Conservation (phyloP, 2,329 filamentous ascomycete species). For the Stagonosporopsis rhizophila region DNA sequence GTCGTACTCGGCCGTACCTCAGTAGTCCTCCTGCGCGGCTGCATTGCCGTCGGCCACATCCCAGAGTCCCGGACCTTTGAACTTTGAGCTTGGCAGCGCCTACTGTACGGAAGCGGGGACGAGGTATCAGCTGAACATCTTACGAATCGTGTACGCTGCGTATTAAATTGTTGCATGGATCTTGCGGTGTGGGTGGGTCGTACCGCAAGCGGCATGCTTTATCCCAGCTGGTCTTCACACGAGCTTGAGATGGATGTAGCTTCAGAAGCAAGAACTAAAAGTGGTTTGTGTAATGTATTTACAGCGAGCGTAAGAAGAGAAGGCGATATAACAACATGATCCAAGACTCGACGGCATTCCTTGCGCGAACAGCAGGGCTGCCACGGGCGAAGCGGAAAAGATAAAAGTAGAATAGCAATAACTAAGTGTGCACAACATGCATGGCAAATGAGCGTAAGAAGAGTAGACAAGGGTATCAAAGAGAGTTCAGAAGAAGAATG, state of each 20-base stretch:
- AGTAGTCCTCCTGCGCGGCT: not conserved
- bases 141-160: slow-evolving; percentile 11
- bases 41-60: slow-evolving; percentile 16
- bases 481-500: slow-evolving; percentile 12
- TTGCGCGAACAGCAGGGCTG: not conserved
- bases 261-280: not conserved
- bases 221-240: not conserved
- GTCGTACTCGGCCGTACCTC: slow-evolving; percentile 18
- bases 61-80: slow-evolving; percentile 14
- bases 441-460: slow-evolving; percentile 13
- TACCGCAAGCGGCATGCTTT: slow-evolving; percentile 14
- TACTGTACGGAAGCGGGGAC: slow-evolving; percentile 18
- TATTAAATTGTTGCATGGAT: not conserved
- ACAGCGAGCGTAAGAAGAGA: slow-evolving; percentile 32
- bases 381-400: not conserved
- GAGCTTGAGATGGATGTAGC: not conserved
- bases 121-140: slow-evolving; percentile 20
- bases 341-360: not conserved
- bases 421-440: slow-evolving; percentile 4
- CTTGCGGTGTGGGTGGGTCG: not conserved
- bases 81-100: slow-evolving; percentile 1
- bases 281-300: slow-evolving; percentile 16
- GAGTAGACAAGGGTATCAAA: slow-evolving; percentile 10
- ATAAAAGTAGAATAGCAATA: not conserved
- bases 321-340: not conserved